phyloP scores from a whole-genome alignment of 2,329 filamentous ascomycete genomes.

The Pseudocercospora cruenta region DNA sequence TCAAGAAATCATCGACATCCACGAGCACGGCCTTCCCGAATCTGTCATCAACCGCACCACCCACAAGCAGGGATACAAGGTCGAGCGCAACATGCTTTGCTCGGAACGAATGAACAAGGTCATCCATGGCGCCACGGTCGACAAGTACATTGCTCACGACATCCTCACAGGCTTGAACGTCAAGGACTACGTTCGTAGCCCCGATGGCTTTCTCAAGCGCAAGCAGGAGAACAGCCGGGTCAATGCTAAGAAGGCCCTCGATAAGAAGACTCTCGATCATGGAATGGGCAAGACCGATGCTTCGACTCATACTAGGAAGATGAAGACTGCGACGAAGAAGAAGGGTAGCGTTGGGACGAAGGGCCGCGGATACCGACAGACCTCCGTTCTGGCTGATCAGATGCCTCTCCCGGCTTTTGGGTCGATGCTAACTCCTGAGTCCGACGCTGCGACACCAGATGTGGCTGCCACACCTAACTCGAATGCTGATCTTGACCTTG shows the following conservation, averaged over 20 bases:
- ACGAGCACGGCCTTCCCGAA: conserved; percentile 18
- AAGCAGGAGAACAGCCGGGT: conserved; percentile 24
- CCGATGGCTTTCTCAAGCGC: conserved; percentile 16
- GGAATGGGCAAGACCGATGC: not conserved
- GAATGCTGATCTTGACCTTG: not conserved
- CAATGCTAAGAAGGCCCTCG: conserved; percentile 23
- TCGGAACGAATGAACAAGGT: conserved; percentile 18
- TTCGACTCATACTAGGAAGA: no score
- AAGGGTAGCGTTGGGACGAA: not conserved
- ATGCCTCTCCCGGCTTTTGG: not conserved
- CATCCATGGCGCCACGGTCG: conserved; percentile 8
- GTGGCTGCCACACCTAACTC: not conserved
- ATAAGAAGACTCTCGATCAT: conserved; percentile 12
- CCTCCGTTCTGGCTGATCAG: not conserved
- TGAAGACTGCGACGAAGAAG: not conserved
- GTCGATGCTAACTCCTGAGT: not conserved
- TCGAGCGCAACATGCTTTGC: conserved; percentile 14
- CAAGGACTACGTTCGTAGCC: conserved; percentile 12
- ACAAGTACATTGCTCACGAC: conserved; percentile 25
- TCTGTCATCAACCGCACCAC: conserved; percentile 8
- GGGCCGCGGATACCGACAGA: not conserved
- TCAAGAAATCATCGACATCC: conserved; percentile 19
- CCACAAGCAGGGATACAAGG: conserved; percentile 14
- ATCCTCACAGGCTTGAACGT: conserved; percentile 16
- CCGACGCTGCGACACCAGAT: not conserved